Base-by-base conservation (phyloP, 805 yeast species). In the Soucietia sequanensis region DNA sequence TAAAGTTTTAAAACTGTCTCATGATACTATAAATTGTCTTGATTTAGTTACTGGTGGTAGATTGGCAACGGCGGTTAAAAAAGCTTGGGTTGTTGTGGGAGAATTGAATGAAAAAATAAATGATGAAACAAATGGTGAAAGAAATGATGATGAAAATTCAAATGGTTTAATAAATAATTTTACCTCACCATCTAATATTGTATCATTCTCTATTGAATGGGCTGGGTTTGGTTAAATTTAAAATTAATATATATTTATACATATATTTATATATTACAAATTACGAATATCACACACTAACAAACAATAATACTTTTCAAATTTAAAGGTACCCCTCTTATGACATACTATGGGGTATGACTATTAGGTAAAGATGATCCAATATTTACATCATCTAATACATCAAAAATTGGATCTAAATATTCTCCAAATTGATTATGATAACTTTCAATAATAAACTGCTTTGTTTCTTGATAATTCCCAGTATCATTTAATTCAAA, bases 221-320 rank as follows among this genome's bases (percentile, higher is more conserved):
- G 89, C 98, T 0, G 97, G 96, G 0, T 91, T 91, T 63, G 97
- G 96, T 38, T 88, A 57, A 11, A n/a, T n/a, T n/a, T n/a, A n/a
- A n/a, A n/a, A n/a, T n/a, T n/a, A n/a, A n/a, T n/a, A n/a, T n/a
- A n/a, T n/a, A n/a, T n/a, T n/a, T n/a, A n/a, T n/a, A n/a, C n/a
- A n/a, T n/a, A n/a, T n/a, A n/a, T n/a, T n/a, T n/a, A n/a, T n/a
- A n/a, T n/a, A n/a, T n/a, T n/a, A n/a, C n/a, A n/a, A n/a, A n/a
- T n/a, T n/a, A n/a, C n/a, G n/a, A n/a, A n/a, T n/a, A n/a, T n/a
- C n/a, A n/a, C n/a, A n/a, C n/a, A n/a, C n/a, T n/a, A n/a, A n/a
- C n/a, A n/a, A n/a, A n/a, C n/a, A n/a, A n/a, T n/a, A n/a, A n/a
- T n/a, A n/a, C n/a, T n/a, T n/a, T n/a, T n/a, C n/a, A n/a, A n/a